A percentile compares a stretch with the other conserved stretches of the same genome.
These are phyloP conservation scores for Royoungia palumana DNA, from an alignment of 768 basidiomycete genomes.

Conservation along the genomic window DNA sequence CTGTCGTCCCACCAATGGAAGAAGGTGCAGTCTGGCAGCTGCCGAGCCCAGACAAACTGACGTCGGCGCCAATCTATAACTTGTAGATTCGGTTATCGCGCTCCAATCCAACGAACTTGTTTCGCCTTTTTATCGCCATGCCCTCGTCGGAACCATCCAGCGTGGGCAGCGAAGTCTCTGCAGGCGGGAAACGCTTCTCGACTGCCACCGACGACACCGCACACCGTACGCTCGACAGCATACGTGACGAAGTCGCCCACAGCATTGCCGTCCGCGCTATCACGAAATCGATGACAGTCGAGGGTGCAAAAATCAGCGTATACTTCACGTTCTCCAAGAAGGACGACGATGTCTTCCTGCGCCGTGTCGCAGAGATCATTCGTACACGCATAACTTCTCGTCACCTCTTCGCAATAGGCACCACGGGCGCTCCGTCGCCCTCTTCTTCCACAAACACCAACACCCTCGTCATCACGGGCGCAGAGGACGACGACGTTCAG, in stretches of 20 bases:
- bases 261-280: constrained; percentile 55
- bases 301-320: constrained; percentile 60
- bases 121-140: constrained; percentile 6
- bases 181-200: constrained; percentile 3
- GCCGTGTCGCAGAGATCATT: constrained; percentile 49
- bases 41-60: too few species aligned
- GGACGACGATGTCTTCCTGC: constrained; percentile 56
- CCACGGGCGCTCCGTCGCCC: constrained; percentile 37
- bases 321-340: constrained; percentile 55
- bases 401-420: constrained; percentile 55
- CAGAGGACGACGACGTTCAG: constrained; percentile 54
- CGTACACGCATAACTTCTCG: constrained; percentile 39
- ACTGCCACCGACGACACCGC: background rate
- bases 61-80: too few species aligned
- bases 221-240: constrained; percentile 52
- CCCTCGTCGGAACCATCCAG: constrained; percentile 29
- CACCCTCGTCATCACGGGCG: constrained; percentile 56
- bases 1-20: too few species aligned
- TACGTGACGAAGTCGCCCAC: constrained; percentile 57
- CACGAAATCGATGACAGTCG: constrained; percentile 45
- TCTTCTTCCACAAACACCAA: constrained; percentile 32
- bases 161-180: constrained; percentile 4
- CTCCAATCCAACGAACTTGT: too few species aligned
- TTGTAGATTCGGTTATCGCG: too few species aligned
- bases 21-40: too few species aligned